These are phyloP conservation scores for Prunus fruticosa DNA, from an alignment of 306 rosid genomes.

Conservation along the genomic window DNA sequence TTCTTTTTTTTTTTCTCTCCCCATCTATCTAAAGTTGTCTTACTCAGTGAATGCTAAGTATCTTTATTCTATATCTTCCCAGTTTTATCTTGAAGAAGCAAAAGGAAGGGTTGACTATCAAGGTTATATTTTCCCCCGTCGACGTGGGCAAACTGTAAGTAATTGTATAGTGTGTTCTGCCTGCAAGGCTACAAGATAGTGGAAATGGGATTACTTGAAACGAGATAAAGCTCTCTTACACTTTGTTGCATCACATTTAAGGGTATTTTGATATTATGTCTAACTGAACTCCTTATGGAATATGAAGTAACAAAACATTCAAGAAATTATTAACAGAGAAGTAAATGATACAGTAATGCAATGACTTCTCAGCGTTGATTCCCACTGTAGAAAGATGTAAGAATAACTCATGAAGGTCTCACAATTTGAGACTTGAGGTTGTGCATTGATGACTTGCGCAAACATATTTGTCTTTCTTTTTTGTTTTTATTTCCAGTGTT, in stretches of 20 bases:
- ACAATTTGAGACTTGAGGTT: too few species aligned
- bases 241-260: not conserved
- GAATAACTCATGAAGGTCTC: too few species aligned
- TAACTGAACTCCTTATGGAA: not conserved
- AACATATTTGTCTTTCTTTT: too few species aligned
- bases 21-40: too few species aligned
- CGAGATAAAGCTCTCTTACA: not conserved
- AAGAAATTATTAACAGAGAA: too few species aligned
- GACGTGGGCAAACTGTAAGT: constrained; percentile 75
- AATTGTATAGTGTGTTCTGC: constrained; percentile 10
- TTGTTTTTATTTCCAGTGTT: too few species aligned
- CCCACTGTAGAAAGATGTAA: too few species aligned
- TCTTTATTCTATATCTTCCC: constrained; percentile 25
- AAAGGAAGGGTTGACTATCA: constrained; percentile 89
- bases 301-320: not conserved
- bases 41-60: not conserved
- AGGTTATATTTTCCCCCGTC: constrained; percentile 87
- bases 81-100: constrained; percentile 93
- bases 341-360: not conserved
- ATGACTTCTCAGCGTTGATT: not conserved
- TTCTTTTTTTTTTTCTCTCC: too few species aligned
- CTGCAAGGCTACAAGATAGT: not conserved
- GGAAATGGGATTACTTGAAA: not conserved
- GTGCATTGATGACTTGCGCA: too few species aligned
- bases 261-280: not conserved